phyloP scores from a whole-genome alignment of 139 green algal species.

The Chlorella sorokiniana region DNA sequence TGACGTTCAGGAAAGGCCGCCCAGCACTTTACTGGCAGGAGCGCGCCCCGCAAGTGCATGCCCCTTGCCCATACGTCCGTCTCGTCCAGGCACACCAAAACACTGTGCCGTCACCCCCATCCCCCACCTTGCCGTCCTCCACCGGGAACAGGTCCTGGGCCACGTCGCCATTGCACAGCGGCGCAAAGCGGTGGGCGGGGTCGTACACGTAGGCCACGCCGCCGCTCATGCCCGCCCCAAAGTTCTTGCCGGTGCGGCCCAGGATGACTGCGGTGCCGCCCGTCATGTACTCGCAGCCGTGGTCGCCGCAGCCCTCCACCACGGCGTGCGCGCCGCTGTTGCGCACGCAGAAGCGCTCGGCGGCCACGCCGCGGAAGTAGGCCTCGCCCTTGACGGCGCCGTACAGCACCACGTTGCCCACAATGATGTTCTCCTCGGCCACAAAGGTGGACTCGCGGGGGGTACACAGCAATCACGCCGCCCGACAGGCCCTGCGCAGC shows the following conservation, averaged over 20 bases:
- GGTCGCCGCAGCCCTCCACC: slow-evolving; percentile 94
- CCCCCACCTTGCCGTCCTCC: slow-evolving; percentile 36
- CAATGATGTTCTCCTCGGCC: slow-evolving; percentile 88
- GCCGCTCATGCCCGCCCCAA: slow-evolving; percentile 94
- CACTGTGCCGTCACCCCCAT: too few relatives aligned
- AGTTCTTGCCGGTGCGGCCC: slow-evolving; percentile 91
- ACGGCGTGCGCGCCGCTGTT: slow-evolving; percentile 85
- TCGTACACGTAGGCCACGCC: slow-evolving; percentile 93
- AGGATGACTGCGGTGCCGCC: slow-evolving; percentile 89
- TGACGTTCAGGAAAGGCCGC: background rate
- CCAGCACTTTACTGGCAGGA: too few relatives aligned
- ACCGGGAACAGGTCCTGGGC: slow-evolving; percentile 78
- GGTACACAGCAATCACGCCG: slow-evolving; percentile 82
- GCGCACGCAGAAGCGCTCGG: slow-evolving; percentile 90
- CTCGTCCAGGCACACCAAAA: background rate
- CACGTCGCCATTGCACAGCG: slow-evolving; percentile 71
- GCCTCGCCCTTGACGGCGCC: slow-evolving; percentile 84
- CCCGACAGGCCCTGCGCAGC: slow-evolving; percentile 73
- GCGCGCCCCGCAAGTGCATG: too few relatives aligned
- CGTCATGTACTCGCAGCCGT: slow-evolving; percentile 98
- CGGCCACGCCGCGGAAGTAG: slow-evolving; percentile 91
- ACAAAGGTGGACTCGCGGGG: slow-evolving; percentile 70
- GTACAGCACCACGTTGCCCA: slow-evolving; percentile 96
- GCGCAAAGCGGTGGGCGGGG: slow-evolving; percentile 62
- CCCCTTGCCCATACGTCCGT: background rate